phyloP scores from a whole-genome alignment of 2,329 filamentous ascomycete species.

The Fusarium clavum region DNA sequence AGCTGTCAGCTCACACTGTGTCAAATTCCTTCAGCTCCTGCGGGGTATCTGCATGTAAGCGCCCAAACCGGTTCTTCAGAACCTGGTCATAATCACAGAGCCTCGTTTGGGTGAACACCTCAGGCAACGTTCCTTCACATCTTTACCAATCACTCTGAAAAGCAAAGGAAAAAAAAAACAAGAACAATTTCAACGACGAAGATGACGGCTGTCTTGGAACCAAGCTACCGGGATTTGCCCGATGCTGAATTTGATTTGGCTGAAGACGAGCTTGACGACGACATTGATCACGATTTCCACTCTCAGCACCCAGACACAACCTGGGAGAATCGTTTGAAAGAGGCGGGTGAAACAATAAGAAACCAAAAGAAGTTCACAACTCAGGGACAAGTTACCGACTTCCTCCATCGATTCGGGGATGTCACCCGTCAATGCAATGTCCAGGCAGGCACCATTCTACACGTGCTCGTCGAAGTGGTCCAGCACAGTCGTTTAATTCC shows the following conservation, averaged over 20 bases:
- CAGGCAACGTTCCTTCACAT: fast-evolving
- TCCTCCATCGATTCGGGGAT: background rate
- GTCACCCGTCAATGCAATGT: background rate
- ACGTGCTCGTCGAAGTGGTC: background rate
- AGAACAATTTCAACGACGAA: too few species aligned
- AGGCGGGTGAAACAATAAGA: background rate
- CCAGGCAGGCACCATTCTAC: background rate
- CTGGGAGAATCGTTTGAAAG: background rate
- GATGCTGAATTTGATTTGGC: too few species aligned
- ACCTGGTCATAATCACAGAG: too few species aligned
- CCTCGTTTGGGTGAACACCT: too few species aligned
- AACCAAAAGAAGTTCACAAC: background rate
- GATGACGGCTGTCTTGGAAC: fast-evolving
- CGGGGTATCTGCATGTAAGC: too few species aligned
- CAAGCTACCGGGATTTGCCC: too few species aligned
- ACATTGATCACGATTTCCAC: too few species aligned
- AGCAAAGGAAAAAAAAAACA: too few species aligned
- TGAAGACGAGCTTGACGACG: too few species aligned
- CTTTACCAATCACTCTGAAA: fast-evolving
- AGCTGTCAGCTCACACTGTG: too few species aligned
- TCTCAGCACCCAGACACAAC: background rate
- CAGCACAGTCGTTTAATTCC: background rate
- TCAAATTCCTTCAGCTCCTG: too few species aligned
- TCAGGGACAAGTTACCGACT: background rate
- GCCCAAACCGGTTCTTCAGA: too few species aligned